Base-by-base conservation (phyloP, 139 green algal species). In the Asterochloris sp. region DNA sequence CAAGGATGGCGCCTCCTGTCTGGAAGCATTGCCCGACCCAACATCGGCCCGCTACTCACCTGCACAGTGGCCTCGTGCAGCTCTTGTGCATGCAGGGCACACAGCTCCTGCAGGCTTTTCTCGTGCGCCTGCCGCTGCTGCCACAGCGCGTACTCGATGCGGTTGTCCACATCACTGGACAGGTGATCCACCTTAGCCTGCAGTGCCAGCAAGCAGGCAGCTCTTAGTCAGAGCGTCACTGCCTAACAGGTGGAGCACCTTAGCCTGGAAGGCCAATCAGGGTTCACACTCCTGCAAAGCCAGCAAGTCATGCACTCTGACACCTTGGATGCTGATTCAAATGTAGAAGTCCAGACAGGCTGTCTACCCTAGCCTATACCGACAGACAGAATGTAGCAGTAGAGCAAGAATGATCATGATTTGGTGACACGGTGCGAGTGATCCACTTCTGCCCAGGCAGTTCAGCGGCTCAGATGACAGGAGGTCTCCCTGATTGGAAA, bases 61-160 rank as follows among this genome's bases (percentile, higher is more conserved):
- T 54, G 38, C 38, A 6, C 38, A 54, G 38, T 73, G 19, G 63
- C 78, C 61, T 64, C 78, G 0, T 74, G 78, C 27, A 82, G 78
- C 26, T 82, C 63, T 26, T 74, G 78, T 29, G 78, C 63, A 27
- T 82, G 78, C 63, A 74, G 78, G n/a, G 73, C 61, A 62, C 69
- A 82, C 24, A 75, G 47, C 62, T 82, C n/a, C 14, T 21, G 61
- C 27, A 82, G 62, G 27, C 63, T 74, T 26, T 26, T 15, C 62
- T 82, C 63, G 69, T 82, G 78, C 27, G 27, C 28, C 28, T 82
- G 62, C 12, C 78, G 78, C 78, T 82, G 78, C 78, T 82, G 78
- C 63, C 63, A 82, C 63, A 82, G 63, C 8, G 78, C 78, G 61
- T 74, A 82, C 26, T 82, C 78, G n/a, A 82, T 62, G n/a, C 63